Evolutionary conservation across 352 stramenopile species (phyloP), one percentile per base, ranked within the genome.

Genomic region (Pythium monospermum): DNA sequence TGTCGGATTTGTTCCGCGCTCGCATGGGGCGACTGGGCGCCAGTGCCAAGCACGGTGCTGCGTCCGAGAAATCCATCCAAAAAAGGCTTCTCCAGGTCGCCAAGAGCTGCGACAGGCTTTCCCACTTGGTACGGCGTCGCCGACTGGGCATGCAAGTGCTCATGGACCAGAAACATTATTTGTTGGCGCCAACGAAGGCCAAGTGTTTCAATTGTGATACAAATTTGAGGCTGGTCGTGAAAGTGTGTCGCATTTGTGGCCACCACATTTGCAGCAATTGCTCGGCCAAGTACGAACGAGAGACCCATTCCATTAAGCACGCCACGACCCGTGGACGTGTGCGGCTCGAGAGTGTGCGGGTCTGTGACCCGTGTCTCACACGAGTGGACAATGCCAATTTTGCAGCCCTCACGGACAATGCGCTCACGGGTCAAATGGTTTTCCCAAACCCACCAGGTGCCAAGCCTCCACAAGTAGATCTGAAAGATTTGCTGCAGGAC

Each of bases 161-260:
- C 15, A 54, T 83, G 13, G 50, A 65, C 31, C 58, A 51, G 22
- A 54, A 40, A 7, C 49, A 69, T 3, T 79, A 84, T 45, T 54
- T 73, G n/a, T 35, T 43, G 18, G 27, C 28, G 30, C 38, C 38
- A 7, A 44, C 38, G 15, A 44, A 55, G 18, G 31, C 55, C 7
- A 62, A 57, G 25, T 89, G 78, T 52, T 76, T 73, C 18, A 75
- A 68, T 53, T 88, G 76, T 25, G 71, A 67, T 22, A 73, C 71
- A 2, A 16, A 6, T 44, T 70, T 56, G n/a, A 44, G 83, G 31
- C 40, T 69, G 26, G 10, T 50, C 53, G 55, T 65, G 13, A 75
- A 79, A 36, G 57, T 64, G 12, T 89, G 77, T 50, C 61, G 78
- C 37, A 43, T 88, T 23, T 88, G 77, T 33, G 73, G 72, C 11